Evolutionary conservation across 495 filamentous ascomycete genomes (phyloP).

Genomic region (Niebla homalea): DNA sequence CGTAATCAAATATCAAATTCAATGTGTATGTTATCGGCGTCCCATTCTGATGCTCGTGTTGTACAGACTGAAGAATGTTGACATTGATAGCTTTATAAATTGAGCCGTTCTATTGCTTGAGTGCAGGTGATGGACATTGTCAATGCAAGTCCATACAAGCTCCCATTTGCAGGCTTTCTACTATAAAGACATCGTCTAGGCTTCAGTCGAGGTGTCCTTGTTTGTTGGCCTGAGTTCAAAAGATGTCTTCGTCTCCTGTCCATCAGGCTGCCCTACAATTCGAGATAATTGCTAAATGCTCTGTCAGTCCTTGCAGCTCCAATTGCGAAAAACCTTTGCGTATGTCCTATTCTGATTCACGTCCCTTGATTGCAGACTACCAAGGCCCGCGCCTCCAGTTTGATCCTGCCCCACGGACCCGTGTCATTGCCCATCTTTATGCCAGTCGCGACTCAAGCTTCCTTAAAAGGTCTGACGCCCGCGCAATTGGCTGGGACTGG

Average conservation of each 20-base stretch:
- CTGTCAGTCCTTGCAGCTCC: constrained; percentile 38
- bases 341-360: not conserved
- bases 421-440: constrained; percentile 90
- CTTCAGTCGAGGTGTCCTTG: not conserved
- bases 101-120: too few species aligned
- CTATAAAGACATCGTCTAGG: too few species aligned
- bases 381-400: constrained; percentile 81
- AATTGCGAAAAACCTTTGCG: not conserved
- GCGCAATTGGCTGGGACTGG: constrained; percentile 80
- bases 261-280: constrained; percentile 53
- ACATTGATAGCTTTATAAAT: too few species aligned
- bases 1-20: too few species aligned
- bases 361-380: constrained; percentile 51
- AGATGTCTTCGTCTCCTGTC: constrained; percentile 6
- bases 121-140: too few species aligned
- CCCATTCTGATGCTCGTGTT: too few species aligned
- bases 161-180: too few species aligned
- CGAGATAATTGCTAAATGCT: constrained; percentile 70
- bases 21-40: too few species aligned
- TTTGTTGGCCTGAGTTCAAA: not conserved
- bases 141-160: too few species aligned
- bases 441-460: constrained; percentile 97
- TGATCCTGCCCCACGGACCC: constrained; percentile 81
- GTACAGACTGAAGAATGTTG: too few species aligned
- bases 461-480: constrained; percentile 86